Base-by-base conservation (phyloP, 2,329 filamentous ascomycete genomes). In the Paecilomyces sp. region DNA sequence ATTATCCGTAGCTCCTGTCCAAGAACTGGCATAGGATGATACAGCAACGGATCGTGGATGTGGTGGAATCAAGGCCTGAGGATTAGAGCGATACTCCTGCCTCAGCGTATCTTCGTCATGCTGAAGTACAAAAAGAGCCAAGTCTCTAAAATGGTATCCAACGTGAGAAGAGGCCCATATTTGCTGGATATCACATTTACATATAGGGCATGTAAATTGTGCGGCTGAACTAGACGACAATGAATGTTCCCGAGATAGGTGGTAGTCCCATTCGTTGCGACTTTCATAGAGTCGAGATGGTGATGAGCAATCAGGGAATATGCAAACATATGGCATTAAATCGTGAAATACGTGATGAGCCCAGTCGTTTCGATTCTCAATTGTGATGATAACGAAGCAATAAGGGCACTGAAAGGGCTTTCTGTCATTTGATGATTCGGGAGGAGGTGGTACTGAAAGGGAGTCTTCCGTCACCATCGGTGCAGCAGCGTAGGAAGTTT, bases 331-430 rank as follows among this genome's bases (percentile, higher is more conserved):
- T 0, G 76, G 77, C 9, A 71, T 67, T 1, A 80, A 60, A 34
- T 79, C 77, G 2, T 59, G 58, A 51, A 74, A 75, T 0, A 80
- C 64, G 56, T 79, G 77, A 4, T 66, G 74, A 61, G 67, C 70
- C 76, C 76, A 79, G 0, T 69, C 62, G 1, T 24, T n/a, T 12
- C 55, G 63, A 8, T 61, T 63, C 3, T 36, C 64, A 0, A 71
- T 63, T 1, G 61, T 70, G 3, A 78, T 67, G 4, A 77, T 67
- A 50, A 68, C 68, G 31, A 69, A 77, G 56, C 77, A 79, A 8
- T 76, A 77, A 0, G 74, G 76, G 36, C 77, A 79, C 59, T 77
- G 70, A 47, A 78, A 77, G 0, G 68, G 66, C 6, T 56, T 59
- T 0, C 68, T 68, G 9, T 66, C 54, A 0, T 55, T 30, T 0